Evolutionary conservation across 2,329 filamentous ascomycete species (phyloP).

Genomic region (Aureobasidium sp.): DNA sequence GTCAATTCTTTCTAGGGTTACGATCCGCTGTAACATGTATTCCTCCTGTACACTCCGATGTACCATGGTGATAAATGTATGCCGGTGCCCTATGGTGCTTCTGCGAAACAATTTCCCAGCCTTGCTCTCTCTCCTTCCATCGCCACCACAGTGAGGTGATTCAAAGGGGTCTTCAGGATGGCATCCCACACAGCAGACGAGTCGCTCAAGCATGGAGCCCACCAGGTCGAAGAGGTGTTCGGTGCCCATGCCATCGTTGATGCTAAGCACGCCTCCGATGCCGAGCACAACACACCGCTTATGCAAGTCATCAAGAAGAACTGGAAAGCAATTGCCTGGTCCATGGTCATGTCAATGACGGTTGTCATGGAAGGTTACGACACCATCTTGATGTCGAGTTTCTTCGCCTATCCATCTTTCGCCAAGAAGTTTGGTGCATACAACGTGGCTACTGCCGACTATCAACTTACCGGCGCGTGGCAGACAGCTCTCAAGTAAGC

Average conservation of each 20-base stretch:
- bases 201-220: constrained; percentile 9
- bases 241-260: constrained; percentile 3
- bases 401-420: constrained; percentile 9
- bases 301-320: constrained; percentile 19
- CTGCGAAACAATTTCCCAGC: background rate
- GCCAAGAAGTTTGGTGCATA: background rate
- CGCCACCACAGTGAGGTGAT: background rate
- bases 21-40: background rate
- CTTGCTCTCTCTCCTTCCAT: background rate
- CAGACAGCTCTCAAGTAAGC: constrained; percentile 29
- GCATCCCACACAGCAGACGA: constrained; percentile 8
- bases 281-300: background rate
- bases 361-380: constrained; percentile 56
- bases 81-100: background rate
- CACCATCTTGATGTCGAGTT: constrained; percentile 54
- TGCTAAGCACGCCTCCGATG: constrained; percentile 7
- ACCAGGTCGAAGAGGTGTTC: constrained; percentile 9
- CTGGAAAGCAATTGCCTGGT: constrained; percentile 44
- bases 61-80: constrained; percentile 2
- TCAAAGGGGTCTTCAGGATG: background rate
- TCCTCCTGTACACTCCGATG: background rate
- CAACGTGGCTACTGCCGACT: background rate
- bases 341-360: constrained; percentile 49
- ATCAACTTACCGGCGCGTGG: constrained; percentile 4
- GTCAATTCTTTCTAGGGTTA: background rate